phyloP scores from a whole-genome alignment of 352 stramenopile genomes.

The Phytopythium mirpurense region DNA sequence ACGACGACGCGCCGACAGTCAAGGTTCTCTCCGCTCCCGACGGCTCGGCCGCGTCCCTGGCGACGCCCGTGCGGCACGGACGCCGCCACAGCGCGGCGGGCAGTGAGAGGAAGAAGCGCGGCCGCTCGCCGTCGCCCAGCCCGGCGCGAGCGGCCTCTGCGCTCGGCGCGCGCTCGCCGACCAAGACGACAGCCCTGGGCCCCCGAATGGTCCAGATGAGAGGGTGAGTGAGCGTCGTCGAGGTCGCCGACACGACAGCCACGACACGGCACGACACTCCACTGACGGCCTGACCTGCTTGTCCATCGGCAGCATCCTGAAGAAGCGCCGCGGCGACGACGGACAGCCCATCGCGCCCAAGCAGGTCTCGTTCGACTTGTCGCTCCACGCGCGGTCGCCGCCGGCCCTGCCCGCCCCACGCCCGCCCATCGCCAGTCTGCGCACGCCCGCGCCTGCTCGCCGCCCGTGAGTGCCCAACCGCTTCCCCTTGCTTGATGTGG shows the following conservation, averaged over 20 bases:
- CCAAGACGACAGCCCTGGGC: neutral
- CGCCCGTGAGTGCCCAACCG: constrained; percentile 27
- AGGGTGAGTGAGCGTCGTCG: constrained; percentile 12
- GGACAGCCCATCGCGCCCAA: constrained; percentile 22
- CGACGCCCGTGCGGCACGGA: constrained; percentile 22
- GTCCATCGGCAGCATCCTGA: constrained; percentile 45
- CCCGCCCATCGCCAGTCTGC: constrained; percentile 21
- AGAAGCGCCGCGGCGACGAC: constrained; percentile 41
- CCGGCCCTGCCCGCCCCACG: constrained; percentile 13
- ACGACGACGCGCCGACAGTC: constrained; percentile 23
- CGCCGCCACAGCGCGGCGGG: constrained; percentile 19
- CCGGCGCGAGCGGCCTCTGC: neutral
- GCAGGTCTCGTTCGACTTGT: constrained; percentile 66
- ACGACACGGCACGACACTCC: neutral
- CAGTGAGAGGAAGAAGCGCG: constrained; percentile 1
- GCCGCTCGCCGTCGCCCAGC: neutral
- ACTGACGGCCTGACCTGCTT: neutral
- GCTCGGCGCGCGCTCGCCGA: neutral
- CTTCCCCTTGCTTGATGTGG: neutral
- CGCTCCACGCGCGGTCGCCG: constrained; percentile 10
- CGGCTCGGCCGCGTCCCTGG: constrained; percentile 6
- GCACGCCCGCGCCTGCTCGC: constrained; percentile 16
- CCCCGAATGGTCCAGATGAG: constrained; percentile 8
- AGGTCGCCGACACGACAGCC: too few species aligned
- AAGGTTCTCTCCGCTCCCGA: neutral